Base-by-base conservation (phyloP, 495 filamentous ascomycete genomes). In the Hamigera avellanea region DNA sequence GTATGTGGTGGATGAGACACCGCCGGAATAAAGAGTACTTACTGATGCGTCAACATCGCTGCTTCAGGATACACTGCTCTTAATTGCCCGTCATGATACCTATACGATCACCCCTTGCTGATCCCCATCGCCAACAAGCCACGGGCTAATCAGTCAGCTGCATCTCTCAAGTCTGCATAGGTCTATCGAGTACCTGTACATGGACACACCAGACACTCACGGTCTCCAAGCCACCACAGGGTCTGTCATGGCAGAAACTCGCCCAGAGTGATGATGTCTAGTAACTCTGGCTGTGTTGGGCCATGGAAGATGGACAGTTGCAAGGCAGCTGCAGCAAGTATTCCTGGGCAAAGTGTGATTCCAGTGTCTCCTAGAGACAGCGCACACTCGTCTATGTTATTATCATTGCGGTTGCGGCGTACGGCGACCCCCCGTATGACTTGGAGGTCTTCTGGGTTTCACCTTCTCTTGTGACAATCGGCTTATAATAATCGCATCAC, bases 41-140 rank as follows among this genome's bases (percentile, higher is more conserved):
- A 77, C 74, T 76, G 64, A 43, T 83, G 80, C 1, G 78, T 81
- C 37, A 84, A 60, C 76, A 81, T 83, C n/a, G 78, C 77, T 3
- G 78, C 78, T 44, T 84, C 83, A 26, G 80, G 80, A 17, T 72
- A 45, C 80, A 83, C 52, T 78, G 72, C 45, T 79, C 76, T 49
- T 76, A 81, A 49, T 83, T 82, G 2, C 78, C 78, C 1, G 76
- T 74, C 74, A 82, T 79, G 32, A 83, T 72, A 21, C 74, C 79
- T 14, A 83, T 61, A 2, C 78, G 67, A 48, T 81, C 78, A 9
- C 78, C 76, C 21, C 70, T 69, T 16, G n/a, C 69, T 60, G 12
- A 81, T 71, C 0, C 77, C 76, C 46, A 72, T 62, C 10, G 66
- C 65, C 13, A 80, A 47, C 45, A 82, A 49, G 4, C 73, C 73